Evolutionary conservation across 768 basidiomycete species (phyloP).

Genomic region (Mycena olivaceomarginata): DNA sequence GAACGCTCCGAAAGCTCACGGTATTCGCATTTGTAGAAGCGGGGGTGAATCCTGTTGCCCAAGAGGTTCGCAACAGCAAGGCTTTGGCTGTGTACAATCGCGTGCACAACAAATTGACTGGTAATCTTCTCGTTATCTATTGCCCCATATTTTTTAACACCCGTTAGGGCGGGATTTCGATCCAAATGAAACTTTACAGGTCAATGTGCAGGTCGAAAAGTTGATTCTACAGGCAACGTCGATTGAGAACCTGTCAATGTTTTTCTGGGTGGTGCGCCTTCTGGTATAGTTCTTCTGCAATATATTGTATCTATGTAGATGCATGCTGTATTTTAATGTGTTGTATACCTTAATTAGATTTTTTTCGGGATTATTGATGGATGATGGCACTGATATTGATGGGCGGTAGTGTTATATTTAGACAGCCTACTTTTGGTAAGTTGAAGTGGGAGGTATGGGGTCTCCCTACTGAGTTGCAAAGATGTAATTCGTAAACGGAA

Average conservation of each 20-base stretch:
- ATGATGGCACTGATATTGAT: slow-evolving; percentile 1
- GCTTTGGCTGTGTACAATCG: slow-evolving; percentile 96
- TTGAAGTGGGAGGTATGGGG: neutral
- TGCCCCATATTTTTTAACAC: neutral
- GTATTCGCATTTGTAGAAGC: slow-evolving; percentile 53
- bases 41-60: slow-evolving; percentile 74
- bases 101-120: slow-evolving; percentile 96
- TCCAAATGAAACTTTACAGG: slow-evolving; percentile 82
- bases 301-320: slow-evolving; percentile 39
- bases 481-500: too few species aligned
- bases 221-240: slow-evolving; percentile 96
- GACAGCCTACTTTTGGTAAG: neutral
- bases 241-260: slow-evolving; percentile 96
- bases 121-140: slow-evolving; percentile 60
- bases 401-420: slow-evolving; percentile 24
- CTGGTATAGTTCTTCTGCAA: slow-evolving; percentile 67
- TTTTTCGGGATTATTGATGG: neutral
- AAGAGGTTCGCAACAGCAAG: slow-evolving; percentile 93
- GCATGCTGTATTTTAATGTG: slow-evolving; percentile 37
- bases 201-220: slow-evolving; percentile 93
- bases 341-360: slow-evolving; percentile 14
- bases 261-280: slow-evolving; percentile 96
- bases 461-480: too few species aligned
- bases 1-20: slow-evolving; percentile 3
- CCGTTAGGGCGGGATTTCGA: slow-evolving; percentile 93